phyloP scores from a whole-genome alignment of 2,329 filamentous ascomycete species.

The Stagonosporopsis rhizophila region DNA sequence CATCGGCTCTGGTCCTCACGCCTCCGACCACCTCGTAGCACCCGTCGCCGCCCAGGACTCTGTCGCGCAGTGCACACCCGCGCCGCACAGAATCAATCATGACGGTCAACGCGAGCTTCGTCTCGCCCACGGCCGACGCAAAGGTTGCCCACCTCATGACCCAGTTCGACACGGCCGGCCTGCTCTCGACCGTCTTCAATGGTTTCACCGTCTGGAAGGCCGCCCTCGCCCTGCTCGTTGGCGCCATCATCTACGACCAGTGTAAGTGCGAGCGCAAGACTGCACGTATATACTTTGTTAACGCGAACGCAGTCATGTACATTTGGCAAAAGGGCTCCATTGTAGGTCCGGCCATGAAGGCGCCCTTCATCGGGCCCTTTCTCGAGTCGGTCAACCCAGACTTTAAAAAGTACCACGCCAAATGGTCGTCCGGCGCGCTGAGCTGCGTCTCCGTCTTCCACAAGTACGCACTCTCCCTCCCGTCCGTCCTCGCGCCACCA shows the following conservation, averaged over 20 bases:
- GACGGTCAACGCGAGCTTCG: slow-evolving; percentile 49
- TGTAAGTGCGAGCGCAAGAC: slow-evolving; percentile 63
- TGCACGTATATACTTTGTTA: slow-evolving; percentile 11
- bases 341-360: slow-evolving; percentile 56
- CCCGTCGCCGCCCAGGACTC: slow-evolving; percentile 1
- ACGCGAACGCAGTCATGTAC: slow-evolving; percentile 60
- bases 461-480: slow-evolving; percentile 69
- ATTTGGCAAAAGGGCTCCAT: slow-evolving; percentile 56
- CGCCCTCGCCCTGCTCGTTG: slow-evolving; percentile 70
- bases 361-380: slow-evolving; percentile 81
- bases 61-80: slow-evolving; percentile 3
- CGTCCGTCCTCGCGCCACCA: background rate
- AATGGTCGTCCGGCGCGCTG: slow-evolving; percentile 89
- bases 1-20: slow-evolving; percentile 11
- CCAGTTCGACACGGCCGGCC: slow-evolving; percentile 40
- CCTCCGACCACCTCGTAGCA: slow-evolving; percentile 4
- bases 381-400: slow-evolving; percentile 89
- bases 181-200: slow-evolving; percentile 42
- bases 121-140: slow-evolving; percentile 50
- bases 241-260: slow-evolving; percentile 86
- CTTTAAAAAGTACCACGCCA: slow-evolving; percentile 87
- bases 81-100: slow-evolving; percentile 24
- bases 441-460: slow-evolving; percentile 99
- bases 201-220: slow-evolving; percentile 41
- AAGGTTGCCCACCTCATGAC: slow-evolving; percentile 42